Percentiles rank a stretch among this genome's conserved stretches.
These are phyloP conservation scores for Dryadomyces quercivorus DNA, from an alignment of 2,329 filamentous ascomycete species.

Conservation along the genomic window DNA sequence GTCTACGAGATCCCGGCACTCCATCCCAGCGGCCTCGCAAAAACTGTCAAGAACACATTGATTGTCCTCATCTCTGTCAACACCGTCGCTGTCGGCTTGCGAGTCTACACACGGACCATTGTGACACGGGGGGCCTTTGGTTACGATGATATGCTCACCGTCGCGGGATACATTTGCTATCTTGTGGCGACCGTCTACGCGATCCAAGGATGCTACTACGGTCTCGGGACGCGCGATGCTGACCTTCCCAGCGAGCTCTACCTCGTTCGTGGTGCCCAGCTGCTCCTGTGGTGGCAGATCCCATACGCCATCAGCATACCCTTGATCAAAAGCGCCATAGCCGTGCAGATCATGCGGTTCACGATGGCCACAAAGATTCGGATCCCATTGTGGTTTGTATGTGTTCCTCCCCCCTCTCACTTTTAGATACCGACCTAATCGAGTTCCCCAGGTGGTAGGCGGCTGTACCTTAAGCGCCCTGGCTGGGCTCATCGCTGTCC, in stretches of 20 bases:
- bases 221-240: neutral
- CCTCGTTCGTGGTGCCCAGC: neutral
- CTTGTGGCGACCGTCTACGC: neutral
- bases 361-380: neutral
- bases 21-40: neutral
- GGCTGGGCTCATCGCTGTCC: neutral
- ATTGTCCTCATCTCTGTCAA: neutral
- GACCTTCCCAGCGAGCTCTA: neutral
- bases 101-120: neutral
- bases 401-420: neutral
- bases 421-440: neutral
- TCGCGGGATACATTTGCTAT: neutral
- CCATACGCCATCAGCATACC: neutral
- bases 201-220: neutral
- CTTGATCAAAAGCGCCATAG: neutral
- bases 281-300: neutral
- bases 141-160: neutral
- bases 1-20: neutral
- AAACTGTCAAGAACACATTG: neutral
- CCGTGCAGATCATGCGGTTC: neutral
- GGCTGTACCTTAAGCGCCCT: neutral
- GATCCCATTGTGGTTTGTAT: neutral
- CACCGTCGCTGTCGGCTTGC: neutral
- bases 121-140: neutral
- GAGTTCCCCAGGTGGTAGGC: neutral